Conservation (phyloP, 1,284 basidiomycete species). For the Cutaneotrichosporon cavernicola region DNA sequence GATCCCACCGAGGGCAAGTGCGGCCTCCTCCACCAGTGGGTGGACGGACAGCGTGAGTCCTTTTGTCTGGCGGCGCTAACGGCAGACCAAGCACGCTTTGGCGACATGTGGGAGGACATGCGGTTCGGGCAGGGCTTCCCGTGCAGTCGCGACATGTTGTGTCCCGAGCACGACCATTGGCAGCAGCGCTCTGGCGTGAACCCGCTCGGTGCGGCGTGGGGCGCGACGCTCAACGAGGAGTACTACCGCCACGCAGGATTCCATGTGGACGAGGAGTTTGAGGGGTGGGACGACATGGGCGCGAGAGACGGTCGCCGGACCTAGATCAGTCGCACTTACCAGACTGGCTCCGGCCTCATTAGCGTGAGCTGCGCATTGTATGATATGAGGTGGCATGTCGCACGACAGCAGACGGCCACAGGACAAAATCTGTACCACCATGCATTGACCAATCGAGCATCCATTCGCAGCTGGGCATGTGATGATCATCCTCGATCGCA, state of each 20-base stretch:
- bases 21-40: conserved; percentile 38
- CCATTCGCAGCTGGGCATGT: no score
- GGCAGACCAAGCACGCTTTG: conserved; percentile 39
- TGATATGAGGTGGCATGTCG: no score
- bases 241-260: conserved; percentile 25
- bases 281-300: conserved; percentile 20
- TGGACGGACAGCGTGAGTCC: conserved; percentile 43
- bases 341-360: background rate
- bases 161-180: conserved; percentile 49
- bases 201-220: conserved; percentile 32
- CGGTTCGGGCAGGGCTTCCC: conserved; percentile 47
- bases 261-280: conserved; percentile 16
- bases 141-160: conserved; percentile 30
- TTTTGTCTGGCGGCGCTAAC: background rate
- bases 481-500: no score
- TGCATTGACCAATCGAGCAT: no score
- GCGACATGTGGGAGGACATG: conserved; percentile 37
- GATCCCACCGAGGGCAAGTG: conserved; percentile 41
- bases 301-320: background rate
- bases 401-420: background rate
- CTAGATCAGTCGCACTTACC: background rate
- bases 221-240: conserved; percentile 22
- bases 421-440: background rate
- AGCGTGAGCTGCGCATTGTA: background rate
- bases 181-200: conserved; percentile 42